A percentile compares a stretch with the other conserved stretches of the same genome.
Evolutionary conservation across 768 basidiomycete genomes (phyloP).

Genomic region (Suillus brevipes): DNA sequence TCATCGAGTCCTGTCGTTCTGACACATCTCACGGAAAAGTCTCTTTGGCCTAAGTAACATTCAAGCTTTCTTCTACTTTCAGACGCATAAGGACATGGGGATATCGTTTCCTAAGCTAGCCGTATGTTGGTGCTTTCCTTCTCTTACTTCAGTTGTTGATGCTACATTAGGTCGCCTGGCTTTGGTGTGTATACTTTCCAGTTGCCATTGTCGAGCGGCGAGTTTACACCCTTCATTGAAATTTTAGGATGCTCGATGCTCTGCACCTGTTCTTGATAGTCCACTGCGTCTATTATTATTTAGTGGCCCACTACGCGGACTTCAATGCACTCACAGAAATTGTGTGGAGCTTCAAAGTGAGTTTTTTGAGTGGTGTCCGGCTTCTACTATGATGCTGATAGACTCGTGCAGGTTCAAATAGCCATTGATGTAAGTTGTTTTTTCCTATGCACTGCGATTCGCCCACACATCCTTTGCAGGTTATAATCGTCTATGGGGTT

Average conservation of each 20-base stretch:
- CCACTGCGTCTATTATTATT: slow-evolving; percentile 1
- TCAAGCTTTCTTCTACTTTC: slow-evolving; percentile 5
- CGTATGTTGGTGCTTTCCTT: neutral
- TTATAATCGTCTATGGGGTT: neutral
- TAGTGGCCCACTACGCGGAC: neutral
- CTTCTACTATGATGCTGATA: neutral
- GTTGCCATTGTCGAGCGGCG: neutral
- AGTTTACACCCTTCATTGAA: neutral
- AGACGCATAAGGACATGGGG: neutral
- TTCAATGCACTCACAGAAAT: neutral
- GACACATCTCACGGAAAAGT: neutral
- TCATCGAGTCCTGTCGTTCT: neutral
- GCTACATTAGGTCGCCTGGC: neutral
- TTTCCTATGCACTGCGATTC: neutral
- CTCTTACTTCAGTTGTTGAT: neutral
- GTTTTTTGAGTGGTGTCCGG: neutral
- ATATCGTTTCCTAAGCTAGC: neutral
- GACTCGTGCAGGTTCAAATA: neutral
- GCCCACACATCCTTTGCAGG: neutral
- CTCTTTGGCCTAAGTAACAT: slow-evolving; percentile 2
- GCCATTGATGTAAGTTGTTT: neutral
- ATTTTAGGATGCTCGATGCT: neutral
- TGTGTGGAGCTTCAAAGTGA: slow-evolving; percentile 8
- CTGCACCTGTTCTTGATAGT: neutral
- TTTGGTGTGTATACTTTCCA: neutral